Evolutionary conservation across 306 rosid genomes (phyloP).

Genomic region (Malus sieversii): DNA sequence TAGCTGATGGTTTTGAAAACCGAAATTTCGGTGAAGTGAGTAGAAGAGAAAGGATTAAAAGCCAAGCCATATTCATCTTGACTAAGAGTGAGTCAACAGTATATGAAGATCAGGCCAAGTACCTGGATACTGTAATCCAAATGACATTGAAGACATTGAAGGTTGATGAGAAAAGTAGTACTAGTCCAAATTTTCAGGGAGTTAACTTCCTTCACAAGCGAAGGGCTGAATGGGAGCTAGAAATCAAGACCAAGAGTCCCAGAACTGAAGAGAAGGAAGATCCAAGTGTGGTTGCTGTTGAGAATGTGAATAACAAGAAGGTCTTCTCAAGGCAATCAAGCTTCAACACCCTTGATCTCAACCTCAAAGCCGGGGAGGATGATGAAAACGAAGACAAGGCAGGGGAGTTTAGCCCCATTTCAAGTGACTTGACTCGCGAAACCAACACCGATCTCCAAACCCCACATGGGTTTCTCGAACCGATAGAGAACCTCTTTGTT

Average conservation of each 20-base stretch:
- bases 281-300: conserved; percentile 11
- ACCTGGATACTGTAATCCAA: conserved; percentile 37
- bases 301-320: conserved; percentile 25
- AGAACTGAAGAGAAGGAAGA: conserved; percentile 44
- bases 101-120: conserved; percentile 20
- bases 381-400: conserved; percentile 29
- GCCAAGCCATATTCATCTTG: conserved; percentile 51
- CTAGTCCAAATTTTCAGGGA: conserved; percentile 26
- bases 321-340: conserved; percentile 60
- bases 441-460: conserved; percentile 23
- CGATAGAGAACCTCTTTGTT: conserved; percentile 42
- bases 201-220: conserved; percentile 51
- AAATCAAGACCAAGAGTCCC: conserved; percentile 39
- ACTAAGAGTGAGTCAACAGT: conserved; percentile 35
- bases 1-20: conserved; percentile 47
- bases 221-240: conserved; percentile 53
- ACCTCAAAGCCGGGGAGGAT: conserved; percentile 50
- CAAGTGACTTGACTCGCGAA: conserved; percentile 68
- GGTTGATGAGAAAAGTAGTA: conserved; percentile 23
- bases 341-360: conserved; percentile 74
- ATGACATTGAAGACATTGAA: conserved; percentile 55
- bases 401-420: conserved; percentile 38
- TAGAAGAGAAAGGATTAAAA: conserved; percentile 16
- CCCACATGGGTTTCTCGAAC: conserved; percentile 39
- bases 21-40: conserved; percentile 44